These are phyloP conservation scores for Neofusicoccum sp. DNA, from an alignment of 2,329 filamentous ascomycete species.

Conservation along the genomic window DNA sequence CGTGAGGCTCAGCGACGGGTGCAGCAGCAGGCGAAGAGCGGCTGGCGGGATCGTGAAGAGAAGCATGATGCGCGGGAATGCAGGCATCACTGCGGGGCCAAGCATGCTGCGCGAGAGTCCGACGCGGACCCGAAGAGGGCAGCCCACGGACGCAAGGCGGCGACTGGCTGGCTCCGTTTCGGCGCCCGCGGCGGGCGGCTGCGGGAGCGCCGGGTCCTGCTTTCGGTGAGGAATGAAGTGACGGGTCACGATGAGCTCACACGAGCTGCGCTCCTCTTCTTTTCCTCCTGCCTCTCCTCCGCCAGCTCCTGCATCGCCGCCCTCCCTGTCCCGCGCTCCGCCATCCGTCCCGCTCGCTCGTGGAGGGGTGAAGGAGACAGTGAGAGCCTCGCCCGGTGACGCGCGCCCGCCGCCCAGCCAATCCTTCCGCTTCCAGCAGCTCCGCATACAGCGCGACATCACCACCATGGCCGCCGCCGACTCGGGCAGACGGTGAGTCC, in stretches of 20 bases:
- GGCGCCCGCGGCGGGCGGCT: conserved; percentile 8
- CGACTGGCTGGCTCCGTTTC: background rate
- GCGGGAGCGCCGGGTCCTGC: conserved; percentile 21
- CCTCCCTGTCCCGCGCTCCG: background rate
- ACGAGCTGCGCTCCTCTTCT: conserved; percentile 9
- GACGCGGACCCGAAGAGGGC: conserved; percentile 14
- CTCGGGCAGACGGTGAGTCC: conserved; percentile 11
- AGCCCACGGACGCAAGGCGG: conserved; percentile 14
- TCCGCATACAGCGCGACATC: background rate
- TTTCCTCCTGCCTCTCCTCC: background rate
- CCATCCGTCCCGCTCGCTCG: background rate
- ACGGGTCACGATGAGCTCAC: conserved; percentile 15
- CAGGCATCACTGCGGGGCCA: conserved; percentile 14
- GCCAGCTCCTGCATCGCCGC: background rate
- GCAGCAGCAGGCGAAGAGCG: background rate
- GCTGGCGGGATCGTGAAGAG: background rate
- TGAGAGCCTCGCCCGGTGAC: background rate
- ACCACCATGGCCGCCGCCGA: conserved; percentile 15
- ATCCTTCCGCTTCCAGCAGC: conserved; percentile 16
- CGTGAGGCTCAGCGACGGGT: background rate
- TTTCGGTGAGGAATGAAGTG: conserved; percentile 17
- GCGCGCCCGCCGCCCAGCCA: background rate
- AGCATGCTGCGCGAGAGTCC: background rate
- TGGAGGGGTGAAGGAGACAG: background rate
- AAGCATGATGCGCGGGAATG: background rate